phyloP scores from a whole-genome alignment of 2,329 filamentous ascomycete genomes.

The Colletotrichum sansevieriae region DNA sequence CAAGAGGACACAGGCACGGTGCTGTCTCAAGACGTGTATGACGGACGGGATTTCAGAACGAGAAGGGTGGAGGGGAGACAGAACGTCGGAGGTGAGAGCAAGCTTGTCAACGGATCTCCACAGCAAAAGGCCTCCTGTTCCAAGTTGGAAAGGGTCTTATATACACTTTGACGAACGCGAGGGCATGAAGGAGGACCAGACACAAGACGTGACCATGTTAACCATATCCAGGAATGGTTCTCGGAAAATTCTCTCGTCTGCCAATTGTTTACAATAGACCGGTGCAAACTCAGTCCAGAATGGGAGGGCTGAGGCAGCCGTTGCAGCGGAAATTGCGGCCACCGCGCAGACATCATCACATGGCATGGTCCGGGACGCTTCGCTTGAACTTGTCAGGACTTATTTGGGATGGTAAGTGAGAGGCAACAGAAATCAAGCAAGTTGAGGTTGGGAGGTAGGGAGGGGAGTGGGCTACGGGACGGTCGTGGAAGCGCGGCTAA shows the following conservation, averaged over 20 bases:
- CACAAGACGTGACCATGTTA: slow-evolving; percentile 10
- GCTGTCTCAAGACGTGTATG: background rate
- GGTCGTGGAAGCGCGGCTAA: slow-evolving; percentile 7
- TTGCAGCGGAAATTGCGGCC: slow-evolving; percentile 34
- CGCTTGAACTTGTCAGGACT: slow-evolving; percentile 25
- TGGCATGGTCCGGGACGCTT: slow-evolving; percentile 37
- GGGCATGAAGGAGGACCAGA: background rate
- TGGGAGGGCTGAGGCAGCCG: slow-evolving; percentile 12
- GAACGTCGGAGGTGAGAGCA: slow-evolving; percentile 24
- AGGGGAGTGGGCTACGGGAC: background rate
- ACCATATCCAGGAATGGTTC: slow-evolving; percentile 24
- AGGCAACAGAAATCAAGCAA: slow-evolving; percentile 24
- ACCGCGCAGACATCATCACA: slow-evolving; percentile 34
- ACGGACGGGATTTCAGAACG: background rate
- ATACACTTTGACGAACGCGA: slow-evolving; percentile 17
- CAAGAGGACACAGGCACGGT: background rate
- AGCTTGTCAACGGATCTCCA: slow-evolving; percentile 19
- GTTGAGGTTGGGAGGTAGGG: slow-evolving; percentile 4
- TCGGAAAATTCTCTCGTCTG: slow-evolving; percentile 21
- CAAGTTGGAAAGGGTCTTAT: slow-evolving; percentile 33
- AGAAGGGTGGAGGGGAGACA: background rate
- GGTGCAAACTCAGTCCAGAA: background rate
- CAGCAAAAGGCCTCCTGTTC: background rate
- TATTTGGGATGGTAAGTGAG: slow-evolving; percentile 26
- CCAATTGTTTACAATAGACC: slow-evolving; percentile 24